Evolutionary conservation across 768 basidiomycete species (phyloP).

Genomic region (Panaeolus cyanescens): DNA sequence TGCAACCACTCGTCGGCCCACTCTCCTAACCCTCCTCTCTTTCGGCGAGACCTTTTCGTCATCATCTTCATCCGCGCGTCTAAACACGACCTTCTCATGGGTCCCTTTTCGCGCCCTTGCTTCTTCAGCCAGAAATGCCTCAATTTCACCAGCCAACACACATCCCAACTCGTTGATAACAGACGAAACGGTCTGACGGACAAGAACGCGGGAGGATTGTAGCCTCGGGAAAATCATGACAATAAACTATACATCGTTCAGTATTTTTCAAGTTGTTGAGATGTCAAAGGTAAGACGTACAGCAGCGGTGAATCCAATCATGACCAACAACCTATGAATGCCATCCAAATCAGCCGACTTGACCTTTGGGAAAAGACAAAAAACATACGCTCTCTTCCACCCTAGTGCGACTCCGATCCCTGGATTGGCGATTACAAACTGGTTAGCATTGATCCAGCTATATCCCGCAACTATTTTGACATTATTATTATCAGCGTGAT

Average conservation of each 20-base stretch:
- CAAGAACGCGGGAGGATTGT: conserved; percentile 41
- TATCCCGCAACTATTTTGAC: conserved; percentile 40
- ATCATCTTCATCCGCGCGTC: conserved; percentile 12
- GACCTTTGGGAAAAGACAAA: neutral
- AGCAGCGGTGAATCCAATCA: conserved; percentile 43
- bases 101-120: conserved; percentile 31
- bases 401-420: conserved; percentile 39
- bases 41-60: conserved; percentile 33
- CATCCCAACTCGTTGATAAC: conserved; percentile 34
- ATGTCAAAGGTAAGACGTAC: neutral
- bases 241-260: conserved; percentile 27
- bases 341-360: too few relatives aligned
- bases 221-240: conserved; percentile 48
- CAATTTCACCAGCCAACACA: conserved; percentile 43
- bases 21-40: conserved; percentile 37
- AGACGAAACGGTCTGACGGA: conserved; percentile 41
- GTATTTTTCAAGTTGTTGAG: neutral
- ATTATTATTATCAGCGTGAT: neutral
- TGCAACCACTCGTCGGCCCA: conserved; percentile 33
- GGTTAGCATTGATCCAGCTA: conserved; percentile 42
- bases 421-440: conserved; percentile 24
- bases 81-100: conserved; percentile 18
- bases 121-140: conserved; percentile 47
- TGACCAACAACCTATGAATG: conserved; percentile 41
- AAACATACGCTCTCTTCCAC: conserved; percentile 44